A percentile compares a stretch with the other conserved stretches of the same genome.
Evolutionary conservation across 1,284 basidiomycete species (phyloP).

Genomic region (Ganoderma lingzhi): DNA sequence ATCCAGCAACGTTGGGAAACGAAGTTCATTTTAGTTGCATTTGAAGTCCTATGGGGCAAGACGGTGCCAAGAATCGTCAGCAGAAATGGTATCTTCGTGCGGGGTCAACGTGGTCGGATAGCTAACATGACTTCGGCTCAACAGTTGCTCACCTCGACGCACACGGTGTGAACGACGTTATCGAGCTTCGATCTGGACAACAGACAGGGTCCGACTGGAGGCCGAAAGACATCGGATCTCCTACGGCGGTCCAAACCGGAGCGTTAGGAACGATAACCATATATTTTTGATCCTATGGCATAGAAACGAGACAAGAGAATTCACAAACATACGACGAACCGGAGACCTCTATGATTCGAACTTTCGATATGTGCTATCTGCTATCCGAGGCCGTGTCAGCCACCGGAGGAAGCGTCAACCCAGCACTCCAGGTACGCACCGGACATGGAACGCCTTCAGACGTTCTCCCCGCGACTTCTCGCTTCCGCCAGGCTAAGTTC

Average conservation of each 20-base stretch:
- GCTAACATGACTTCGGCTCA: neutral
- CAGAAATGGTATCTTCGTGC: neutral
- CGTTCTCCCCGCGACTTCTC: constrained; percentile 41
- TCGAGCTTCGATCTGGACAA: neutral
- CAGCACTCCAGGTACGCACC: neutral
- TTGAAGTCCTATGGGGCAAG: neutral
- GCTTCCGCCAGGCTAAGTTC: constrained; percentile 45
- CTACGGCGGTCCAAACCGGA: neutral
- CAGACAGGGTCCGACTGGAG: neutral
- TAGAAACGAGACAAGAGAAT: neutral
- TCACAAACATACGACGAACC: constrained; percentile 6
- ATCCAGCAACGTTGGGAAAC: neutral
- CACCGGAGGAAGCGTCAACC: neutral
- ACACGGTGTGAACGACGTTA: neutral
- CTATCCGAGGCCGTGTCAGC: neutral
- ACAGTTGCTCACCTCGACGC: neutral
- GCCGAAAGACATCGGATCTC: neutral
- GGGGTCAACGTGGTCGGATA: neutral
- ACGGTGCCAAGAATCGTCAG: neutral
- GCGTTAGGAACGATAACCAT: neutral
- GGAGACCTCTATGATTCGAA: neutral
- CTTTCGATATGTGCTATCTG: neutral
- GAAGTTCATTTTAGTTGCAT: neutral
- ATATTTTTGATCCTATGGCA: constrained; percentile 6
- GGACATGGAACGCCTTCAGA: constrained; percentile 23